A percentile compares a stretch with the other conserved stretches of the same genome.
Evolutionary conservation across 2,329 filamentous ascomycete genomes (phyloP).

Genomic region (Colletotrichum echinochloae): DNA sequence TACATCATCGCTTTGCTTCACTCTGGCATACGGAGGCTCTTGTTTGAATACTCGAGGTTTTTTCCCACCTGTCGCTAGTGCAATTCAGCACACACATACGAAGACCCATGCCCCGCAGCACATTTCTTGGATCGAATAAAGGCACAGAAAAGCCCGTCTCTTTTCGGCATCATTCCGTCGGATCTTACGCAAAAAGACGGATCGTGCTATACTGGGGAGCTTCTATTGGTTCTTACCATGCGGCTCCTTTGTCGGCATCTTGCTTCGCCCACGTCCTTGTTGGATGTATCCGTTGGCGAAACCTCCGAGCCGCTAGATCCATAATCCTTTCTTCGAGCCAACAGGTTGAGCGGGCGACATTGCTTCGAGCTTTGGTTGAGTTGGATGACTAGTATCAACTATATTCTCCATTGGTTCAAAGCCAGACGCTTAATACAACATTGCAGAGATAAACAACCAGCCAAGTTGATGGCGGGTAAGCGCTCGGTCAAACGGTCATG

Average conservation of each 20-base stretch:
- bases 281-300: not conserved
- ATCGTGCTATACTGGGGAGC: not conserved
- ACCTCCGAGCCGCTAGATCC: not conserved
- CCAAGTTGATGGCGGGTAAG: too few relatives aligned
- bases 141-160: not conserved
- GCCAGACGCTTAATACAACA: not conserved
- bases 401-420: not conserved
- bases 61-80: not conserved
- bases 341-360: not conserved
- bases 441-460: not conserved
- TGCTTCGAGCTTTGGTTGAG: not conserved
- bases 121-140: not conserved
- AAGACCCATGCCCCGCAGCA: not conserved
- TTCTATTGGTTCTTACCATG: not conserved
- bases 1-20: not conserved
- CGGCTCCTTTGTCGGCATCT: not conserved
- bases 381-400: not conserved
- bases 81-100: not conserved
- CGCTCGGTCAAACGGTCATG: not conserved
- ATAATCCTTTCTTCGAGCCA: not conserved
- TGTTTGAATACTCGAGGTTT: rapidly evolving
- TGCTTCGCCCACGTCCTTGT: not conserved
- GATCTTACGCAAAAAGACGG: not conserved
- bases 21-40: not conserved
- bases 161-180: not conserved